Percentiles rank a stretch among this genome's conserved stretches.
Conservation (phyloP, 2,329 filamentous ascomycete species). For the Spiromastix sp. region DNA sequence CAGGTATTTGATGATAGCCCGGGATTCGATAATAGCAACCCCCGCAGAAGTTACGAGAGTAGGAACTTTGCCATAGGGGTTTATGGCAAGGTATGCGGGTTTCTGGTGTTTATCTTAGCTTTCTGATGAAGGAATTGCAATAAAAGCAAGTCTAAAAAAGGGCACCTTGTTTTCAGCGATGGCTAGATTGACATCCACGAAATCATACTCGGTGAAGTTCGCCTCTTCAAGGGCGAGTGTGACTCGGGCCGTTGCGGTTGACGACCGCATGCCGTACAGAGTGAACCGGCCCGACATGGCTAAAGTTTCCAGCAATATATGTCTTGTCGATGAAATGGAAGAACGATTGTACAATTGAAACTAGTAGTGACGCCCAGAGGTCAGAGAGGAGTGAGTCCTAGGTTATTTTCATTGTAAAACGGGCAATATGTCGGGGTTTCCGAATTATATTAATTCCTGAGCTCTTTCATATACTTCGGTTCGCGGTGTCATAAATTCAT, state of each 20-base stretch:
- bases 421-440: too few relatives aligned
- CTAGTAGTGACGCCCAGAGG: too few relatives aligned
- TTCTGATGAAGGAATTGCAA: constrained; percentile 15
- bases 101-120: constrained; percentile 28
- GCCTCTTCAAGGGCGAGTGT: constrained; percentile 35
- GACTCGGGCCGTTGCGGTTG: constrained; percentile 35
- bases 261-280: constrained; percentile 31
- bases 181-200: constrained; percentile 28
- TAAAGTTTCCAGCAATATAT: too few relatives aligned
- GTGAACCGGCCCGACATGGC: constrained; percentile 21
- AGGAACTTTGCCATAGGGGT: constrained; percentile 36
- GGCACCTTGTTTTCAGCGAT: constrained; percentile 36
- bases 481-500: too few relatives aligned
- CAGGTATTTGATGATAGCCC: constrained; percentile 39
- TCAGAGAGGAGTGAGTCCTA: too few relatives aligned
- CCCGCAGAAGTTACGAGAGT: constrained; percentile 29
- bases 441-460: too few relatives aligned
- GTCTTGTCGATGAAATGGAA: too few relatives aligned
- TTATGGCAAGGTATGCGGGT: constrained; percentile 16
- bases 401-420: too few relatives aligned
- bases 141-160: constrained; percentile 11
- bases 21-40: constrained; percentile 39
- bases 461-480: too few relatives aligned
- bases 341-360: too few relatives aligned
- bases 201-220: constrained; percentile 34